Base-by-base conservation (phyloP, 192 early-diverging fungal genomes). In the Umbelopsis vinacea region DNA sequence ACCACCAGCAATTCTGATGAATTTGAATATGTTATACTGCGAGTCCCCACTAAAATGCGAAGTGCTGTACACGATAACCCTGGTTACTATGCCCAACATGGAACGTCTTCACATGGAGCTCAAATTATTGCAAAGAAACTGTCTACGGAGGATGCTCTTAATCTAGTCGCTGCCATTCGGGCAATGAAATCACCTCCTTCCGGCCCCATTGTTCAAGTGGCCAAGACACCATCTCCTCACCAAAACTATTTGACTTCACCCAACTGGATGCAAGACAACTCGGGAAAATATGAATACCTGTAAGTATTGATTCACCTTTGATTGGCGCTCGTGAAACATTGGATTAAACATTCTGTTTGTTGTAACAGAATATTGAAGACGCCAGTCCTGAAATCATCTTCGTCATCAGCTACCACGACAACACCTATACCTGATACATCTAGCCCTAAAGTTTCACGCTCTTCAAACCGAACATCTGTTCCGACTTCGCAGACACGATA, bases 221-320 rank as follows among this genome's bases (percentile, higher is more conserved):
- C 50, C 35, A 68, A 22, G 21, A 22, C n/a, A 68, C 45, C 29
- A 22, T 47, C 67, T 46, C 45, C 45, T 29, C 22, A 68, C 46
- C 37, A 68, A 46, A 24, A 24, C 19, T 29, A 46, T 26, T 29
- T 23, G 6, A 4, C 4, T 1, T 63, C 57, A 29, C 33, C 57
- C 17, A 63, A n/a, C 33, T 72, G 71, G 71, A 54, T 46, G 24
- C 52, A 26, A 24, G 71, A 72, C 40, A 60, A 52, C n/a, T 63
- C 71, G 29, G 54, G 71, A 15, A 38, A 60, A 60, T 72, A 72
- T 45, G 55, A 72, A 6, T 72, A 72, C 43, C 37, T 72, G 52
- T 53, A 45, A 60, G 52, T 72, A 47, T 23, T 22, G 19, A 53
- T 33, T 24, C 33, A 54, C 21, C 7, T 29, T 24, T 47, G 40